Percentiles rank a stretch among this genome's conserved stretches.
Evolutionary conservation across 345 rosid species (phyloP).

Genomic region (Cardamine chenopodiifolia): DNA sequence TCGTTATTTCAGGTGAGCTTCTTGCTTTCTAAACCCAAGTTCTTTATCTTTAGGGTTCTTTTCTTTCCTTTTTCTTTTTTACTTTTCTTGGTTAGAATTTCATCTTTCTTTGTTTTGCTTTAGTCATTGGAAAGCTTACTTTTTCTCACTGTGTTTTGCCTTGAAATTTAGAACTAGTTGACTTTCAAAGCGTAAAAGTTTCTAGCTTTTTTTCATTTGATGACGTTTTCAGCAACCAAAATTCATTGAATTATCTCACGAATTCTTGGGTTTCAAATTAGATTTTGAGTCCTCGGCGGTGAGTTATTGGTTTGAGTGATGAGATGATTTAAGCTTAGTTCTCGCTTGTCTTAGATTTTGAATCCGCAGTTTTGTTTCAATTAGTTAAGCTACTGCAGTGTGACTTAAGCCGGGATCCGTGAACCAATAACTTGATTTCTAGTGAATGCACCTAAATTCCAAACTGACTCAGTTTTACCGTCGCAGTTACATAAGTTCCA

Average conservation of each 20-base stretch:
- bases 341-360: constrained; percentile 10
- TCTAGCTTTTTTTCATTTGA: constrained; percentile 17
- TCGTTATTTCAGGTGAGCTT: constrained; percentile 32
- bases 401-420: not conserved
- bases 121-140: constrained; percentile 31
- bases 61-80: not conserved
- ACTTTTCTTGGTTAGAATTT: not conserved
- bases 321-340: constrained; percentile 8
- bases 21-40: constrained; percentile 22
- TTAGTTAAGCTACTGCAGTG: constrained; percentile 8
- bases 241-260: not conserved
- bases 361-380: constrained; percentile 10
- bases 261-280: constrained; percentile 9
- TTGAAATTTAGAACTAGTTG: constrained; percentile 32
- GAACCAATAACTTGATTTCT: constrained; percentile 3
- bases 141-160: constrained; percentile 24
- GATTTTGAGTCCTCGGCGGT: not conserved
- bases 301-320: constrained; percentile 13
- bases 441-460: not conserved
- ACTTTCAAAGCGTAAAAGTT: constrained; percentile 31
- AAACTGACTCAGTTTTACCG: not conserved
- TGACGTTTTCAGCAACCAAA: constrained; percentile 18
- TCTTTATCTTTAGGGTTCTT: constrained; percentile 13
- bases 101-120: constrained; percentile 28
- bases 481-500: not conserved